Evolutionary conservation across 2,329 filamentous ascomycete species (phyloP).

Genomic region (Aspergillus fijiensis): DNA sequence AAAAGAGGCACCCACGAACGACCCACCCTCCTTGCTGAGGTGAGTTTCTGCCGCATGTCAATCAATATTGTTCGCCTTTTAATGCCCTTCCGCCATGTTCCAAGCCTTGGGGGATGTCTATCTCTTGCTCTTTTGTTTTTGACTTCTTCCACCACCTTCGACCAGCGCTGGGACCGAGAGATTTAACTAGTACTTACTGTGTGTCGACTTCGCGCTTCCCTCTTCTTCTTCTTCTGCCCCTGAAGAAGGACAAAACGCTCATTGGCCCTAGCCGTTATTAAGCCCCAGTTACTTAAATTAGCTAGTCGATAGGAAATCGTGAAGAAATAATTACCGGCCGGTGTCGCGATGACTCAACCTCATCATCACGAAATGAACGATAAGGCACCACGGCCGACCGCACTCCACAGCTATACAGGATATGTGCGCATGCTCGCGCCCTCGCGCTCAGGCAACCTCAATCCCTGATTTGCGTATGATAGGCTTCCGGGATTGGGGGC

Average conservation of each 20-base stretch:
- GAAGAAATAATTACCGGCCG: background rate
- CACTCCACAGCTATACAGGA: slow-evolving; percentile 3
- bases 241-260: background rate
- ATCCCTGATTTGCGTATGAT: slow-evolving; percentile 8
- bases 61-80: background rate
- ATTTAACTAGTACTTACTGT: background rate
- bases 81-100: background rate
- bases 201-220: no score
- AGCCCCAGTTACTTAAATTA: slow-evolving; percentile 4
- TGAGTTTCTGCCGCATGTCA: background rate
- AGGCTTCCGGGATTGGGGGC: slow-evolving; percentile 11
- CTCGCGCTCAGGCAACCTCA: slow-evolving; percentile 3
- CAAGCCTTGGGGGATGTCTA: background rate
- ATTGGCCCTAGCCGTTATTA: background rate
- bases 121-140: background rate
- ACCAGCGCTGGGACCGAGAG: background rate
- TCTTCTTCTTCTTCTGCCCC: background rate
- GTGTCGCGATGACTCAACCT: slow-evolving; percentile 1
- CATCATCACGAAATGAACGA: background rate
- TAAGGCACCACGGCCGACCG: background rate
- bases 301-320: background rate
- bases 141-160: background rate
- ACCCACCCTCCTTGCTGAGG: background rate
- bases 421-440: background rate
- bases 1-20: background rate